Conservation (phyloP, 805 yeast species). For the Yarrowia porcina region DNA sequence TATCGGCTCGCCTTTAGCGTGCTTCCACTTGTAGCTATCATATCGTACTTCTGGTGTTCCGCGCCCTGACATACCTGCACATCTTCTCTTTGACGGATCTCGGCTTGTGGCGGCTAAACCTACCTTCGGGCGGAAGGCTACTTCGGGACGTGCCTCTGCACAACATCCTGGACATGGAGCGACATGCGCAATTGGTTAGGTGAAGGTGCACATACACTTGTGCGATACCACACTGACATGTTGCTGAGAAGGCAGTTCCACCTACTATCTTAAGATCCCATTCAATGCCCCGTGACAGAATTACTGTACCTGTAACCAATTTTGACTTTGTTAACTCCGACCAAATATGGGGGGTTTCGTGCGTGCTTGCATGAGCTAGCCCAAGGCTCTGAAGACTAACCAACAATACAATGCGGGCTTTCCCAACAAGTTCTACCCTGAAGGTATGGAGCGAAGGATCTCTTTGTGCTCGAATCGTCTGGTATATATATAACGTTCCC, state of each 20-base stretch:
- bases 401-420: too few species aligned
- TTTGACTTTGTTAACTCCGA: background rate
- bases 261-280: too few species aligned
- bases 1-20: background rate
- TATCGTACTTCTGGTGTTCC: background rate
- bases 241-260: too few species aligned
- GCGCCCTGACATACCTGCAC: background rate
- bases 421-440: background rate
- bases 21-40: background rate
- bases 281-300: too few species aligned
- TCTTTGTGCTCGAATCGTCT: background rate
- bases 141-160: background rate
- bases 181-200: background rate
- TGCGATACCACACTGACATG: too few species aligned
- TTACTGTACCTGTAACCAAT: too few species aligned
- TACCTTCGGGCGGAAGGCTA: conserved; percentile 1
- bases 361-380: conserved; percentile 5
- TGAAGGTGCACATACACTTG: too few species aligned
- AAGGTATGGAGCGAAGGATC: background rate
- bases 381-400: too few species aligned
- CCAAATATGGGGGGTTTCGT: background rate
- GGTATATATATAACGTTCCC: background rate
- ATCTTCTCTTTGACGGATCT: background rate
- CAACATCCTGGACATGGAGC: background rate
- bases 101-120: conserved; percentile 5